These are phyloP conservation scores for Berkeleyomyces rouxiae DNA, from an alignment of 2,329 filamentous ascomycete species.

Conservation along the genomic window DNA sequence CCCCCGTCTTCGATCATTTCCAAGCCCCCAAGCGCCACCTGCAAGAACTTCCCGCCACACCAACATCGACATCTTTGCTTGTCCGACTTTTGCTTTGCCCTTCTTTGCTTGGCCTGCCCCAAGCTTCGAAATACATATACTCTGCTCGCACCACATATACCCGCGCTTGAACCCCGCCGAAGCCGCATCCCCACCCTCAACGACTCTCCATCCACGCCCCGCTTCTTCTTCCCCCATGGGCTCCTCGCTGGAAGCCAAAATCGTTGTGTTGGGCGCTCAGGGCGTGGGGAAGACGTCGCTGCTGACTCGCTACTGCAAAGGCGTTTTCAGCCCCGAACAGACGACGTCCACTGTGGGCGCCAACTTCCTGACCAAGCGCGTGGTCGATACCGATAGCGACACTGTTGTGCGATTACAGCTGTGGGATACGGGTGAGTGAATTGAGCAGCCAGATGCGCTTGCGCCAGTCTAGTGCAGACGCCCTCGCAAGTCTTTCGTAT, in stretches of 20 bases:
- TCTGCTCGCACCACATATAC: not conserved
- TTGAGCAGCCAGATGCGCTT: not conserved
- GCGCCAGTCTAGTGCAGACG: not conserved
- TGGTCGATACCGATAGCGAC: constrained; percentile 68
- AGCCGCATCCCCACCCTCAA: not conserved
- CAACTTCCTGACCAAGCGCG: constrained; percentile 63
- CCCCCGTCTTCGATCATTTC: no score
- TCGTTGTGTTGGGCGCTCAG: constrained; percentile 65
- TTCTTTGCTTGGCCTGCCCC: not conserved
- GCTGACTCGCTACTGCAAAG: constrained; percentile 60
- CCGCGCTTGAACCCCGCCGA: not conserved
- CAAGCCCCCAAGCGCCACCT: not conserved
- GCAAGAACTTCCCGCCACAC: not conserved
- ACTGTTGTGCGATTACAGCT: constrained; percentile 84
- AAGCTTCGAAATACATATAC: not conserved
- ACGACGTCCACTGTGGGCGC: constrained; percentile 60
- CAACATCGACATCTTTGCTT: not conserved
- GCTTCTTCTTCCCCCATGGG: constrained; percentile 17
- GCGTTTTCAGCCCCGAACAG: constrained; percentile 49
- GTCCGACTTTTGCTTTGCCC: not conserved
- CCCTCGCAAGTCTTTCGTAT: constrained; percentile 1
- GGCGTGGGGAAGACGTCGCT: constrained; percentile 67
- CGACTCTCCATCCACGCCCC: not conserved
- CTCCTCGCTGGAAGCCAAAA: constrained; percentile 62
- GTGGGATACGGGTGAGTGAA: constrained; percentile 64